A percentile compares a stretch with the other conserved stretches of the same genome.
Evolutionary conservation across 768 basidiomycete genomes (phyloP).

Genomic region (Sporobolomyces roseus): DNA sequence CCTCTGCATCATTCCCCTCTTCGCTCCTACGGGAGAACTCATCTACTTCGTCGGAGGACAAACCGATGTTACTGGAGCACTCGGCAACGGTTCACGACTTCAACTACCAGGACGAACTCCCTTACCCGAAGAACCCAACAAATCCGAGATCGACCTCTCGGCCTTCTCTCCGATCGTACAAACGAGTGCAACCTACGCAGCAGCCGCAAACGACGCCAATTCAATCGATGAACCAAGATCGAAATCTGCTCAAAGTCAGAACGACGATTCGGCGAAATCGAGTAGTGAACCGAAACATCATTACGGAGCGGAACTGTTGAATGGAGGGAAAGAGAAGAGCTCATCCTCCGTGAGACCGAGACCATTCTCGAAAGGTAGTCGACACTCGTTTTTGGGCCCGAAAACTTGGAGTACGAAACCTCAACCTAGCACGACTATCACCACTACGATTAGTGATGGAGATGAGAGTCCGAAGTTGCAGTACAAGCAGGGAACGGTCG

Average conservation of each 20-base stretch:
- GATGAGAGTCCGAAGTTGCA: constrained; percentile 7
- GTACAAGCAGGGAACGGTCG: constrained; percentile 10
- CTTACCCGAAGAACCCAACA: neutral
- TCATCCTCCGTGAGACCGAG: neutral
- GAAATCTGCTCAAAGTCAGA: too few species aligned
- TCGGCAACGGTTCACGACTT: constrained; percentile 3
- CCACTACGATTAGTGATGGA: too few species aligned
- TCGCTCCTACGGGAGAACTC: neutral
- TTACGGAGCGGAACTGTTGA: neutral
- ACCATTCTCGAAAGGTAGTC: neutral
- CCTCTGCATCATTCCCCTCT: constrained; percentile 26
- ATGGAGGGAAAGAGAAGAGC: neutral
- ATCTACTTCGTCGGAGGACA: constrained; percentile 29
- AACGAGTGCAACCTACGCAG: neutral
- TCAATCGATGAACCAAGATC: too few species aligned
- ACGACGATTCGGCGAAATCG: too few species aligned
- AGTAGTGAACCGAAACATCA: too few species aligned
- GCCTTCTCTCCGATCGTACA: constrained; percentile 18
- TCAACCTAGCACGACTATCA: too few species aligned
- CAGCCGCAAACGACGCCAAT: too few species aligned
- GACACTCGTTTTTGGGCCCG: constrained; percentile 11
- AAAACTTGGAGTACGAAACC: constrained; percentile 15
- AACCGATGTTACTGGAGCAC: constrained; percentile 20
- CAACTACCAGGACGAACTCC: constrained; percentile 1
- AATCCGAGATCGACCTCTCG: constrained; percentile 15